Evolutionary conservation across 805 yeast genomes (phyloP), one percentile per base, ranked within the genome.

Genomic region (Ogataea salicorniae): DNA sequence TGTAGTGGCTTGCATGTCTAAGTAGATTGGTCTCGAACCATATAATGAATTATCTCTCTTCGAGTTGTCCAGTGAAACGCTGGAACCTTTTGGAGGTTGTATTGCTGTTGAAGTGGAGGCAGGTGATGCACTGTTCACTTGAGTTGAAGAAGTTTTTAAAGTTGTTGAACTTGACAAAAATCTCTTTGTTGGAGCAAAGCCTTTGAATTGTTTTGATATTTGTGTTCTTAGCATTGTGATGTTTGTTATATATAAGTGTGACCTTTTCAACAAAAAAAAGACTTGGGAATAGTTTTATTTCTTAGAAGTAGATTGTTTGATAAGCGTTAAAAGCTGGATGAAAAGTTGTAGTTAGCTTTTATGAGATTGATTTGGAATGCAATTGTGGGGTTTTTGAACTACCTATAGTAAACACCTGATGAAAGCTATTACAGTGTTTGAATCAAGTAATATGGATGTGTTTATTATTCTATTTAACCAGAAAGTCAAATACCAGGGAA

Each of bases 1-100:
- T 0, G 99, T 92, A 0, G 99, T 94, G 31, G 99, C 98, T 71
- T 94, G 99, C 78, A 91, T 91, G 61, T 94, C 99, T 61, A 94
- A 71, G 68, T 94, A 94, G 53, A 94, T 94, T 9, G 99, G 99
- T 58, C 97, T 79, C 9, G 85, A 74, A 45, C 94, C 95, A 58
- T 52, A 67, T 41, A 51, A n/a, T 4, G 62, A 69, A 40, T 68
- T 72, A 57, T 75, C 79, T 50, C 81, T 66, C 23, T 46, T 52
- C 37, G 78, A 75, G 42, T 62, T 70, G 52, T 69, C 70, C 49
- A 79, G 62, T 3, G 74, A 59, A 37, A 79, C 57, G 26, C 68
- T n/a, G 11, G 79, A 72, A 4, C 82, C 81, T 22, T 60, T 62
- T 1, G 81, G 81, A 8, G 80, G 79, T 39, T 54, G 38, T 6